A percentile compares a stretch with the other conserved stretches of the same genome.
phyloP scores from a whole-genome alignment of 2,329 filamentous ascomycete species.

The Fusarium nematophilum region DNA sequence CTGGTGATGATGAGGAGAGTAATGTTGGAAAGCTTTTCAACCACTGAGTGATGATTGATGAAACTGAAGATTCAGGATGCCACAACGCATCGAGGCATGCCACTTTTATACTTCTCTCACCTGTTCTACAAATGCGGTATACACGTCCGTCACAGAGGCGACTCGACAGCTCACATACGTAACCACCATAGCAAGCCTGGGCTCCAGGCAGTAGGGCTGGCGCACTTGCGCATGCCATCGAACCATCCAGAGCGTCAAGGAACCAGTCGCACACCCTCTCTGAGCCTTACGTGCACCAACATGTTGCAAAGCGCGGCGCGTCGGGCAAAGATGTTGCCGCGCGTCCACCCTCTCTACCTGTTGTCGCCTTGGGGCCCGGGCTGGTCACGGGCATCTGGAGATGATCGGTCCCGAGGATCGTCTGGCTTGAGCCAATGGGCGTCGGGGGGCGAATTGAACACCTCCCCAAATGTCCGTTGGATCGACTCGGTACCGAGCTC shows the following conservation, averaged over 20 bases:
- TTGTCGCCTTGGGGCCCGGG: slow-evolving; percentile 16
- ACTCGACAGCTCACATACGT: slow-evolving; percentile 28
- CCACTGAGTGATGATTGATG: slow-evolving; percentile 11
- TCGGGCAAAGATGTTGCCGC: slow-evolving; percentile 34
- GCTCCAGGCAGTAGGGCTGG: slow-evolving; percentile 40
- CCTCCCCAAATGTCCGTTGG: not conserved
- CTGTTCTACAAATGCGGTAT: slow-evolving; percentile 24
- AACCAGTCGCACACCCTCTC: slow-evolving; percentile 18
- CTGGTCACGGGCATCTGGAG: slow-evolving; percentile 3
- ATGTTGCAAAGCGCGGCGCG: not conserved
- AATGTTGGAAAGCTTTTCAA: slow-evolving; percentile 12
- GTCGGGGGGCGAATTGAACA: slow-evolving; percentile 21
- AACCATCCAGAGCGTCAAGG: slow-evolving; percentile 36
- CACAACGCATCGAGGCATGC: slow-evolving; percentile 13
- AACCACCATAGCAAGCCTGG: slow-evolving; percentile 24
- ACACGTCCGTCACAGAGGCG: slow-evolving; percentile 30
- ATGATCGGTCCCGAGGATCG: slow-evolving; percentile 34
- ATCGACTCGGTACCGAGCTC: slow-evolving; percentile 18
- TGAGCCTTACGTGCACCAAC: not conserved
- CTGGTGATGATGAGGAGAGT: not conserved
- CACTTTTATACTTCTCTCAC: slow-evolving; percentile 33
- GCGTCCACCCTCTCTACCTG: slow-evolving; percentile 32
- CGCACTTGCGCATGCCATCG: slow-evolving; percentile 30
- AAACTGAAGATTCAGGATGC: slow-evolving; percentile 15
- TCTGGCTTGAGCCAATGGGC: slow-evolving; percentile 18